These are phyloP conservation scores for Penicillium alfredii DNA, from an alignment of 495 filamentous ascomycete genomes.

Conservation along the genomic window DNA sequence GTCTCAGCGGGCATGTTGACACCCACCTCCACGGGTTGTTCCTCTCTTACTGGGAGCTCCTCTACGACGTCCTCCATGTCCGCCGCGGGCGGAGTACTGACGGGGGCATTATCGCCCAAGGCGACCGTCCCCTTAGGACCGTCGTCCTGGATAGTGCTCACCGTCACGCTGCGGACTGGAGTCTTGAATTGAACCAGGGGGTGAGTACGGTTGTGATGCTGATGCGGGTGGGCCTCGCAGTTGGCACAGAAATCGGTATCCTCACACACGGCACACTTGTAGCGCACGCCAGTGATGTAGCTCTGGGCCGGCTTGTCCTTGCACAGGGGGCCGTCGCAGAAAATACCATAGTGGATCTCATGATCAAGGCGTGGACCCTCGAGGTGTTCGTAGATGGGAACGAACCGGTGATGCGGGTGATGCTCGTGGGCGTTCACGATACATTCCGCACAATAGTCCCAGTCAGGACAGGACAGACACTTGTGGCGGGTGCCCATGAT, in stretches of 20 bases:
- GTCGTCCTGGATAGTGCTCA: constrained; percentile 77
- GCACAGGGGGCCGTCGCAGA: constrained; percentile 94
- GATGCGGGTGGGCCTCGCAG: constrained; percentile 82
- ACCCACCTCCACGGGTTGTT: constrained; percentile 60
- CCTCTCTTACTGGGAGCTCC: constrained; percentile 37
- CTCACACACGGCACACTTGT: constrained; percentile 96
- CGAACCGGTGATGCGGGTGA: constrained; percentile 87
- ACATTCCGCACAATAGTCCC: constrained; percentile 90
- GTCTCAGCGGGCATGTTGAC: constrained; percentile 45
- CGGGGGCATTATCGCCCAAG: constrained; percentile 59
- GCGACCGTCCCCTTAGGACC: constrained; percentile 53
- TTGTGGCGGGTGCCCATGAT: constrained; percentile 93
- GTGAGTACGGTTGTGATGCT: constrained; percentile 87
- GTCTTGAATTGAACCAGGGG: constrained; percentile 97
- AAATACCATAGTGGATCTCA: constrained; percentile 73
- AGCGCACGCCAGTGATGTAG: constrained; percentile 82
- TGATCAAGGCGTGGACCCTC: constrained; percentile 44
- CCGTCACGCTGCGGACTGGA: constrained; percentile 79
- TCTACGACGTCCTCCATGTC: too few relatives aligned
- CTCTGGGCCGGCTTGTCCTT: constrained; percentile 44
- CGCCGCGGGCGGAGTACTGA: constrained; percentile 47
- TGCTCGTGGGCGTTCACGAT: constrained; percentile 54
- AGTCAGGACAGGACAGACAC: constrained; percentile 95
- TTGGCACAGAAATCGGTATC: constrained; percentile 94
- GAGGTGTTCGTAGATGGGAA: constrained; percentile 76